A percentile compares a stretch with the other conserved stretches of the same genome.
Conservation (phyloP, 2,329 filamentous ascomycete genomes). For the Cercospora sp. region DNA sequence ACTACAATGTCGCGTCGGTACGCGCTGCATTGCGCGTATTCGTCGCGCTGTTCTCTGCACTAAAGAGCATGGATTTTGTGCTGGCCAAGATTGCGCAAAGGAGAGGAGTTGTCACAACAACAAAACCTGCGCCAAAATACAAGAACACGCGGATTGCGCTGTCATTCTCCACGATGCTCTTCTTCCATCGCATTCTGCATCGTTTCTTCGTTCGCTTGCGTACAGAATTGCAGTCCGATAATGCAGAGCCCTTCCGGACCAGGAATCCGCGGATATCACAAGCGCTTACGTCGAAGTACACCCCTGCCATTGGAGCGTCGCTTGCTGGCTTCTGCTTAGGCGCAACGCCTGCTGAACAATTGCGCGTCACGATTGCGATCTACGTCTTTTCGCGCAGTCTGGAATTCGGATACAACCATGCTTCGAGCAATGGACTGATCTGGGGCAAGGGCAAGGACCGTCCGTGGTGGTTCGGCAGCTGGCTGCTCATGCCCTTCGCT, state of each 20-base stretch:
- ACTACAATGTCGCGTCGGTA: constrained; percentile 52
- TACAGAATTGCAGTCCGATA: constrained; percentile 71
- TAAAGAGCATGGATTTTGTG: constrained; percentile 52
- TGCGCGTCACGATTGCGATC: constrained; percentile 79
- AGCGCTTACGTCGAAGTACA: constrained; percentile 77
- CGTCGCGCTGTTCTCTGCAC: constrained; percentile 44
- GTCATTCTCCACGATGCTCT: constrained; percentile 79
- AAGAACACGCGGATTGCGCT: constrained; percentile 75
- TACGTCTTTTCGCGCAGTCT: constrained; percentile 78
- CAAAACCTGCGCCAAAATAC: constrained; percentile 26
- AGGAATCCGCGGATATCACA: constrained; percentile 77
- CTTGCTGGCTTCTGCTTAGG: constrained; percentile 81
- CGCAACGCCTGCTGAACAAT: constrained; percentile 68
- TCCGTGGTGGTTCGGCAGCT: constrained; percentile 64
- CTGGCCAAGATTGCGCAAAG: constrained; percentile 42
- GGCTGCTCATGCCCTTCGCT: constrained; percentile 53
- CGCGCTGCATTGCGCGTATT: constrained; percentile 50
- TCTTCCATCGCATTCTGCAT: constrained; percentile 85
- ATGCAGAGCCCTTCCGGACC: constrained; percentile 75
- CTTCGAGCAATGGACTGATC: constrained; percentile 68
- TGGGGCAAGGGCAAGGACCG: constrained; percentile 49
- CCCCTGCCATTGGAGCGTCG: constrained; percentile 87
- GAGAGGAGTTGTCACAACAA: constrained; percentile 21
- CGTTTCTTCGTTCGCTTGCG: constrained; percentile 84
- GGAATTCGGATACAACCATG: constrained; percentile 82